A percentile compares a stretch with the other conserved stretches of the same genome.
phyloP scores from a whole-genome alignment of 305 asterid genomes.

The Nicotiana rustica region DNA sequence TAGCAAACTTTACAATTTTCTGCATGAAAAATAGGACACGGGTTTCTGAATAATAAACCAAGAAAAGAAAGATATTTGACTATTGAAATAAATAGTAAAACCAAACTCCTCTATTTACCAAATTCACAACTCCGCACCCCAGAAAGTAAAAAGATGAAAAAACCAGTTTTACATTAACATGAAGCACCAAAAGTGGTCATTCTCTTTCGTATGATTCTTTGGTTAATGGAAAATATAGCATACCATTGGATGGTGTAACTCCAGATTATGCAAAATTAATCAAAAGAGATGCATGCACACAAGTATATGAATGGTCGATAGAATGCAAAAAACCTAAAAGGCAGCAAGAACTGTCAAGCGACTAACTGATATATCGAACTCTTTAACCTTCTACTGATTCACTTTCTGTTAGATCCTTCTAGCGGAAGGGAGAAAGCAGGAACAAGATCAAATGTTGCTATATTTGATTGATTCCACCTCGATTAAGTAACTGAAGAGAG shows the following conservation, averaged over 20 bases:
- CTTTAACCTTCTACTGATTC: not conserved
- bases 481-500: too few relatives aligned
- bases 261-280: not conserved
- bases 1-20: slow-evolving; percentile 8
- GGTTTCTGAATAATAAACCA: not conserved
- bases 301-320: not conserved
- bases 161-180: not conserved
- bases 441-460: not conserved
- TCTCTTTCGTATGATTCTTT: not conserved
- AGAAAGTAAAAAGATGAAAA: not conserved
- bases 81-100: not conserved
- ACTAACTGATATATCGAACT: not conserved
- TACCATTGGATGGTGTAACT: not conserved
- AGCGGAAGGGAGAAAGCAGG: not conserved
- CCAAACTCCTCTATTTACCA: not conserved
- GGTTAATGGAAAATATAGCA: not conserved
- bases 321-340: not conserved
- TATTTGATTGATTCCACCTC: not conserved
- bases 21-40: not conserved
- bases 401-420: not conserved
- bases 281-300: not conserved
- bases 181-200: not conserved
- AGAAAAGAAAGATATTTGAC: not conserved
- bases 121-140: not conserved
- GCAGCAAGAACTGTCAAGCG: not conserved